Percentiles rank a stretch among this genome's conserved stretches.
These are phyloP conservation scores for Blastomyces silverae DNA, from an alignment of 2,329 filamentous ascomycete species.

Conservation along the genomic window DNA sequence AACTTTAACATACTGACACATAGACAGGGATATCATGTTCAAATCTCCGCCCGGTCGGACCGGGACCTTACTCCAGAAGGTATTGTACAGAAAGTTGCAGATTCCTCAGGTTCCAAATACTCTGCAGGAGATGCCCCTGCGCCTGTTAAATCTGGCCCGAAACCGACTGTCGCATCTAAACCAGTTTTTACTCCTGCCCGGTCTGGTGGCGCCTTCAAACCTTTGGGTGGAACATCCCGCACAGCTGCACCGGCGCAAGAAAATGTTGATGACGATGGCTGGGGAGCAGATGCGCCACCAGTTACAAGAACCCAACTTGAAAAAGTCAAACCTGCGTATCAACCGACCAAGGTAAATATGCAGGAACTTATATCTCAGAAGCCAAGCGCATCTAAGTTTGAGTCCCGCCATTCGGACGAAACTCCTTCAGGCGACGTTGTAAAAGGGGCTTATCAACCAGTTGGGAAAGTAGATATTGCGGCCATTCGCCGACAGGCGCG, in stretches of 20 bases:
- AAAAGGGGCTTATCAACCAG: constrained; percentile 79
- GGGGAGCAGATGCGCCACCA: constrained; percentile 89
- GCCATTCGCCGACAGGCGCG: constrained; percentile 71
- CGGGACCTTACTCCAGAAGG: constrained; percentile 77
- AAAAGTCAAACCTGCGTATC: constrained; percentile 87
- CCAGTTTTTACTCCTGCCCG: constrained; percentile 82
- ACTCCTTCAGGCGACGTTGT: constrained; percentile 56
- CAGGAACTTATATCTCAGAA: constrained; percentile 71
- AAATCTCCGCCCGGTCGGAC: constrained; percentile 90
- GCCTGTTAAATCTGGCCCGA: constrained; percentile 48
- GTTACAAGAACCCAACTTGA: constrained; percentile 80
- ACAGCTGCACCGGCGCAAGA: constrained; percentile 46
- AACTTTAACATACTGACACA: constrained; percentile 17
- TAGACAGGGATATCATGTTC: constrained; percentile 78
- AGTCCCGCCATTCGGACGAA: constrained; percentile 45
- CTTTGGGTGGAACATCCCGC: constrained; percentile 55
- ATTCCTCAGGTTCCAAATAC: constrained; percentile 94
- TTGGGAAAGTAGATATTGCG: constrained; percentile 96
- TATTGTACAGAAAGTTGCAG: constrained; percentile 88
- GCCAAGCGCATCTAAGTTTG: constrained; percentile 46
- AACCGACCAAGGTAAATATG: constrained; percentile 93
- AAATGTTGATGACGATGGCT: constrained; percentile 74
- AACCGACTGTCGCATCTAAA: constrained; percentile 68
- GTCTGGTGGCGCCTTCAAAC: constrained; percentile 56
- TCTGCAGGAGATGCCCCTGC: constrained; percentile 59